Base-by-base conservation (phyloP, 805 yeast species). In the Metschnikowia picachoensis region DNA sequence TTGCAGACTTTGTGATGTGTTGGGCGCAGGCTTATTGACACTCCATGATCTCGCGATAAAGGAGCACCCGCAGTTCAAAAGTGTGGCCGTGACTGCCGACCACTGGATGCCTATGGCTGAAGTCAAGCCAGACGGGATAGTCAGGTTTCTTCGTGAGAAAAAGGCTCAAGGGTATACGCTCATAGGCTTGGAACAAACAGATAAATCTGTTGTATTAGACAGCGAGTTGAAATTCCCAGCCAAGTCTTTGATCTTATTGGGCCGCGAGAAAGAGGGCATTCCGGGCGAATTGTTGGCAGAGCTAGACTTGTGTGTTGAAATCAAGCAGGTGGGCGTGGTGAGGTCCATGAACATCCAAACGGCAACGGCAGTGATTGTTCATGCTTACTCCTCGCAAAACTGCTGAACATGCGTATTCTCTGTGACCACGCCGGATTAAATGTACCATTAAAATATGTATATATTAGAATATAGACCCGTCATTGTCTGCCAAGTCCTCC, bases 291-390 rank as follows among this genome's bases (percentile, higher is more conserved):
- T 91, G 27, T 68, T 91, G 44, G 84, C 87, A 0, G 92, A 87
- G 58, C 70, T 92, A 30, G 97, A 91, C 60, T 70, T 83, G 54
- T 91, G 97, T 61, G 80, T 92, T 35, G 96, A 91, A 59, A 91
- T 91, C 56, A 87, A 89, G 60, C 98, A 91, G 61, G 83, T 81
- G 35, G 98, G 98, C 13, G 90, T 91, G 14, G 82, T 92, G 35
- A 75, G 98, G 55, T 90, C 97, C 1, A 91, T 91, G 98, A 91
- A 91, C 60, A 91, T 91, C 50, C 98, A 91, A 67, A 91, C 97
- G 0, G 98, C 97, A 1, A 83, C 97, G 0, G 98, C 97, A 0
- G 90, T 91, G 16, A 80, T 91, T 42, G 96, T 90, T 7, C 95
- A 91, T 65, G 94, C 97, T 0, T 91, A 92, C 58, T 82, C 95